These are phyloP conservation scores for Cornus suecica DNA, from an alignment of 148 eudicot genomes.

Conservation along the genomic window DNA sequence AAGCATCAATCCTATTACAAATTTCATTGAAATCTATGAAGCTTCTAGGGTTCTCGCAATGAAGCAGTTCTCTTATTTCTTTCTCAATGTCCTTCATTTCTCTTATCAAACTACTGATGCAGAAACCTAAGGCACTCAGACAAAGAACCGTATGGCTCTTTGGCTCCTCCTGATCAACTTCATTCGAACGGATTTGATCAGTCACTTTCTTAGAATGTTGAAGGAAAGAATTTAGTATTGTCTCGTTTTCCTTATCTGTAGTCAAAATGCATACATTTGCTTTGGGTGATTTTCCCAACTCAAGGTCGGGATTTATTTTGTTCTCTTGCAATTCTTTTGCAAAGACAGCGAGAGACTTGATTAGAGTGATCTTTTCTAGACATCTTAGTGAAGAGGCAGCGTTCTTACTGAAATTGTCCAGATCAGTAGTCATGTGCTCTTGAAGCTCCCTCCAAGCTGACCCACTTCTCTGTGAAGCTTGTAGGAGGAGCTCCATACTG, in stretches of 20 bases:
- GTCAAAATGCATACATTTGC: neutral
- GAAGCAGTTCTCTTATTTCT: constrained; percentile 27
- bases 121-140: constrained; percentile 33
- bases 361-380: constrained; percentile 21
- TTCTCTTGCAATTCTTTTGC: constrained; percentile 18
- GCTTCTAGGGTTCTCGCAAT: constrained; percentile 30
- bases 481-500: constrained; percentile 20
- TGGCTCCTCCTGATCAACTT: constrained; percentile 11
- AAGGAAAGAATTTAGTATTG: constrained; percentile 17
- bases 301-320: constrained; percentile 21
- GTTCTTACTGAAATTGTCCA: constrained; percentile 27
- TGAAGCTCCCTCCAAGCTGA: constrained; percentile 28
- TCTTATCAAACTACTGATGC: constrained; percentile 30
- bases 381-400: constrained; percentile 21
- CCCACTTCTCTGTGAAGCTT: constrained; percentile 13
- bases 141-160: constrained; percentile 20
- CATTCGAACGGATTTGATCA: constrained; percentile 9
- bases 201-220: constrained; percentile 22
- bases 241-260: constrained; percentile 21
- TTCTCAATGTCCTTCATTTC: constrained; percentile 34
- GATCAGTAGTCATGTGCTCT: constrained; percentile 28
- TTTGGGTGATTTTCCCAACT: constrained; percentile 25
- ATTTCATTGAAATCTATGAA: constrained; percentile 19
- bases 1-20: neutral
- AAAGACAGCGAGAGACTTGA: constrained; percentile 2